Evolutionary conservation across 2,329 filamentous ascomycete species (phyloP).

Genomic region (Epicoccum sorghinum): DNA sequence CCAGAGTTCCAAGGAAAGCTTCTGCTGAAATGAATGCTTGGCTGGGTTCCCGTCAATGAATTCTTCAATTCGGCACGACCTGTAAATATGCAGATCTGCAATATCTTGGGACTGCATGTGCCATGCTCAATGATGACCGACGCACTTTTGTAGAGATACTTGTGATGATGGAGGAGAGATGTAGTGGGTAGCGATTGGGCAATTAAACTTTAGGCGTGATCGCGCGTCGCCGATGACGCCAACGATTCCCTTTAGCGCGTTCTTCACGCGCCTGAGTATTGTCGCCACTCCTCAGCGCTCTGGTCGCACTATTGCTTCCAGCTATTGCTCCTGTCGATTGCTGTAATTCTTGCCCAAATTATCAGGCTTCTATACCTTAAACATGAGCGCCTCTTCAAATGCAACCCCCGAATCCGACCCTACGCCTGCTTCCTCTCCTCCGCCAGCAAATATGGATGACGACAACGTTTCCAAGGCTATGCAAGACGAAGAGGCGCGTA

Average conservation of each 20-base stretch:
- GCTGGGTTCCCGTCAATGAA: too few relatives aligned
- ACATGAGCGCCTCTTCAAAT: conserved; percentile 34
- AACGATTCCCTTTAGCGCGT: conserved; percentile 34
- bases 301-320: neutral
- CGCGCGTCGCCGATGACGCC: conserved; percentile 36
- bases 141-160: too few relatives aligned
- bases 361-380: neutral
- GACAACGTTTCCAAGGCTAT: conserved; percentile 48
- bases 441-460: conserved; percentile 36
- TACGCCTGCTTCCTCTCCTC: conserved; percentile 44
- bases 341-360: neutral
- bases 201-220: conserved; percentile 30
- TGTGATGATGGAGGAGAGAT: too few relatives aligned
- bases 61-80: too few relatives aligned
- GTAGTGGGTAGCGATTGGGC: neutral
- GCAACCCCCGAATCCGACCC: conserved; percentile 32
- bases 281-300: conserved; percentile 17
- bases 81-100: too few relatives aligned
- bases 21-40: too few relatives aligned
- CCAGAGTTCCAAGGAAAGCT: too few relatives aligned
- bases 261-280: conserved; percentile 17
- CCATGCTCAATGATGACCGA: too few relatives aligned
- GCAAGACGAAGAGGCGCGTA: conserved; percentile 54
- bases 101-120: too few relatives aligned
- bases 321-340: neutral